A percentile compares a stretch with the other conserved stretches of the same genome.
Conservation (phyloP, 2,329 filamentous ascomycete genomes). For the Calonectria pseudoturangicola region DNA sequence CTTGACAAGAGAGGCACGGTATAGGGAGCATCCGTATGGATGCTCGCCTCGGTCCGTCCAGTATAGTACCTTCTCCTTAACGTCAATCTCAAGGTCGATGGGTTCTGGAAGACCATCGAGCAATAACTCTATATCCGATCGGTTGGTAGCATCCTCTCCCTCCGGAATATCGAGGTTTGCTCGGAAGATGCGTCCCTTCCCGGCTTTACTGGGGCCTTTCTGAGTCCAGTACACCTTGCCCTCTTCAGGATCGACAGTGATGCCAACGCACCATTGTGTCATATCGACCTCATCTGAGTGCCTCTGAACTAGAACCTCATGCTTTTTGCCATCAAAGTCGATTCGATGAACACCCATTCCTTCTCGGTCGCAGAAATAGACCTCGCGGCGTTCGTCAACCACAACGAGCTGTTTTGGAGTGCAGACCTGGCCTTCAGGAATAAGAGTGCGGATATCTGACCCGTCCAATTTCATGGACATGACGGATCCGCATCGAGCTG, state of each 20-base stretch:
- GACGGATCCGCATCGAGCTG: background rate
- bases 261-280: constrained; percentile 10
- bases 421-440: background rate
- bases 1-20: background rate
- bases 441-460: background rate
- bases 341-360: background rate
- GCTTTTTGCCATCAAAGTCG: constrained; percentile 4
- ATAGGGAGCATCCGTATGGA: background rate
- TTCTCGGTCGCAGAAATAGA: constrained; percentile 5
- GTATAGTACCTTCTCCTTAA: background rate
- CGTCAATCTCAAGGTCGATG: background rate
- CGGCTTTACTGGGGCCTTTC: constrained; percentile 6
- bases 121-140: background rate
- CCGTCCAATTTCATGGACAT: constrained; percentile 6
- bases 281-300: background rate
- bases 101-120: background rate
- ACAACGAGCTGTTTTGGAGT: background rate
- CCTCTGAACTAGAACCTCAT: constrained; percentile 1
- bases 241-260: background rate
- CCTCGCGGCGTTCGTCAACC: background rate
- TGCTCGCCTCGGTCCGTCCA: constrained; percentile 5
- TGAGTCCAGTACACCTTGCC: background rate
- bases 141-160: background rate
- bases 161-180: background rate
- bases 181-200: constrained; percentile 1